Conservation (phyloP, 2,329 filamentous ascomycete genomes). For the Fusarium torulosum region DNA sequence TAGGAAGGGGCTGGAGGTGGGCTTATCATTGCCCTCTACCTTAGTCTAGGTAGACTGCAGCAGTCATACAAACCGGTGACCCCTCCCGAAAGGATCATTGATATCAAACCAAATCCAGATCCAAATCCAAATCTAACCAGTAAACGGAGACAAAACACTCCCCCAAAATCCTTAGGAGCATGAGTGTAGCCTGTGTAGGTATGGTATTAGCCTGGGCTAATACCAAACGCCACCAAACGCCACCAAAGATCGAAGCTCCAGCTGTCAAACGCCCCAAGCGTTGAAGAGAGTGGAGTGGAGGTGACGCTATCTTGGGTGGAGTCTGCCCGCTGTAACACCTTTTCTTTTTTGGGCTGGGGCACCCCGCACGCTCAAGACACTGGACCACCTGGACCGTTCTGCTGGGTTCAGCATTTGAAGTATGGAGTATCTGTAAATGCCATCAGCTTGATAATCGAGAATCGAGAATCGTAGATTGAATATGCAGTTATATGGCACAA, state of each 20-base stretch:
- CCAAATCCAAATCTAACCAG: neutral
- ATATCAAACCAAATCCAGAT: slow-evolving; percentile 9
- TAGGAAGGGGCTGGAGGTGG: slow-evolving; percentile 42
- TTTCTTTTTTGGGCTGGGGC: slow-evolving; percentile 13
- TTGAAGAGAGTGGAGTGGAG: slow-evolving; percentile 33
- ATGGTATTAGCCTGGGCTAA: slow-evolving; percentile 18
- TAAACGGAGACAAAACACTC: slow-evolving; percentile 15
- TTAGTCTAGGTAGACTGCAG: neutral
- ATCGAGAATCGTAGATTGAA: neutral
- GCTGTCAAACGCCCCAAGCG: slow-evolving; percentile 42
- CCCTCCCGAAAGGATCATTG: neutral
- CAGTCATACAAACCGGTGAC: slow-evolving; percentile 32
- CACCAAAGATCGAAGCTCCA: slow-evolving; percentile 38
- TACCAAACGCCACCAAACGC: slow-evolving; percentile 32
- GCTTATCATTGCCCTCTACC: slow-evolving; percentile 42
- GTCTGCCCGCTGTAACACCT: slow-evolving; percentile 25
- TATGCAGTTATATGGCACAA: neutral
- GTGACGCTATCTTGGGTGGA: slow-evolving; percentile 38
- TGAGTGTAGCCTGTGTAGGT: too few relatives aligned
- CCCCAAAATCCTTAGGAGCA: neutral
- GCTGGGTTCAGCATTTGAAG: slow-evolving; percentile 17
- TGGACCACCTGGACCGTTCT: slow-evolving; percentile 12
- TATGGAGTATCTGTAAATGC: neutral
- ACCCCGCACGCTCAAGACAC: slow-evolving; percentile 31
- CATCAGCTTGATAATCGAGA: neutral